Conservation (phyloP, 2,329 filamentous ascomycete species). For the Botrytis pseudocinerea region DNA sequence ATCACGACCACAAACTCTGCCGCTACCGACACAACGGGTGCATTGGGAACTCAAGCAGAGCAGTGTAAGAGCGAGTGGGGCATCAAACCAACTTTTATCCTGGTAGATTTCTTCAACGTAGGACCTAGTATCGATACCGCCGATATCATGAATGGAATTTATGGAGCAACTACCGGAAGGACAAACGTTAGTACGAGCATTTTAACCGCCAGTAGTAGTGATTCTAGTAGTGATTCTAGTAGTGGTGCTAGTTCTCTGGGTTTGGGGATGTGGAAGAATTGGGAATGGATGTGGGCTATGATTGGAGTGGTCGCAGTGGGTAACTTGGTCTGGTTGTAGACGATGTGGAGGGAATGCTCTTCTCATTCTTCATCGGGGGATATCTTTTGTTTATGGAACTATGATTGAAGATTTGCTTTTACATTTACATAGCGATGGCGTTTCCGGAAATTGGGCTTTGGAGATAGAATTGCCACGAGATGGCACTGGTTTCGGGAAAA, state of each 20-base stretch:
- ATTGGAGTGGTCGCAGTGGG: conserved; percentile 1
- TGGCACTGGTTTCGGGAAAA: not conserved
- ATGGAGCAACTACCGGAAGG: conserved; percentile 30
- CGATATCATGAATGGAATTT: conserved; percentile 64
- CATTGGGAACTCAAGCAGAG: conserved; percentile 54
- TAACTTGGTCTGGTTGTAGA: not conserved
- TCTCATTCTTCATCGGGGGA: not conserved
- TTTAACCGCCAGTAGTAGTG: conserved; percentile 23
- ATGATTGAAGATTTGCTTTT: conserved; percentile 28
- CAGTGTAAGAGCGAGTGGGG: conserved; percentile 60
- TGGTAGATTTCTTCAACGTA: conserved; percentile 79
- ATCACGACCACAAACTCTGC: conserved; percentile 67
- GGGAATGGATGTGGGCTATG: conserved; percentile 12
- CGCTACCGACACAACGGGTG: conserved; percentile 47
- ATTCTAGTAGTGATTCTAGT: not conserved
- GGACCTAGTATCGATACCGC: conserved; percentile 69
- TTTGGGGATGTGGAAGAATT: not conserved
- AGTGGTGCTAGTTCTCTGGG: conserved; percentile 22
- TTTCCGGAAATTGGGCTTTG: conserved; percentile 20
- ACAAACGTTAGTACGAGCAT: conserved; percentile 32
- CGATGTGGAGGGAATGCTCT: not conserved
- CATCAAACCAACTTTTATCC: conserved; percentile 66
- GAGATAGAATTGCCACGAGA: not conserved
- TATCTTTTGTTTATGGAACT: conserved; percentile 30
- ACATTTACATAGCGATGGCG: conserved; percentile 32